Percentiles rank a stretch among this genome's conserved stretches.
These are phyloP conservation scores for Ceratocystis papillata DNA, from an alignment of 2,329 filamentous ascomycete genomes.

Conservation along the genomic window DNA sequence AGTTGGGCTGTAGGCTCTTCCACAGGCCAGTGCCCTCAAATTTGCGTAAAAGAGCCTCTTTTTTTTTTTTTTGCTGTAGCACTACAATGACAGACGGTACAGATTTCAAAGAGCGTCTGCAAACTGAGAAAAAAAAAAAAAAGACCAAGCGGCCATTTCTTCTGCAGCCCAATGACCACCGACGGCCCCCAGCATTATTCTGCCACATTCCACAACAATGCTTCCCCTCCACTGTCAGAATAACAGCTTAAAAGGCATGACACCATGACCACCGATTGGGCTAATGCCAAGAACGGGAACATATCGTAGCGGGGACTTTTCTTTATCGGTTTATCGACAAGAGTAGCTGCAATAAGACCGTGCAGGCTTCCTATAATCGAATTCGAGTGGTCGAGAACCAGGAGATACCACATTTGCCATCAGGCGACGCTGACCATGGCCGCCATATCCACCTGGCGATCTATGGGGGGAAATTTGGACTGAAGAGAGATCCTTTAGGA, in stretches of 20 bases:
- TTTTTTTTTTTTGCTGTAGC: slow-evolving; percentile 31
- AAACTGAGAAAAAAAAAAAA: slow-evolving; percentile 38
- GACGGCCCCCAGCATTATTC: slow-evolving; percentile 47
- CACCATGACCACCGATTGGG: slow-evolving; percentile 48
- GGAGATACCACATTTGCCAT: slow-evolving; percentile 52
- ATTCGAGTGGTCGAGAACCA: slow-evolving; percentile 56
- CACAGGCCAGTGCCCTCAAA: not conserved
- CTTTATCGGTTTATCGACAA: slow-evolving; percentile 34
- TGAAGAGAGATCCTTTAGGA: slow-evolving; percentile 38
- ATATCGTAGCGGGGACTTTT: slow-evolving; percentile 34
- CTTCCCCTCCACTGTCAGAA: slow-evolving; percentile 44
- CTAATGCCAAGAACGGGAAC: slow-evolving; percentile 51
- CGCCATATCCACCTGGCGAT: slow-evolving; percentile 59
- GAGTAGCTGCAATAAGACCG: slow-evolving; percentile 35
- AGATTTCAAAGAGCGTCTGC: slow-evolving; percentile 5
- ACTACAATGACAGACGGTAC: slow-evolving; percentile 44
- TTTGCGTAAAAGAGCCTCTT: not conserved
- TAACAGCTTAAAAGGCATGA: slow-evolving; percentile 53
- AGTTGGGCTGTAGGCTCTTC: slow-evolving; percentile 48
- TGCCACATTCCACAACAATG: slow-evolving; percentile 54
- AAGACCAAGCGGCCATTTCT: slow-evolving; percentile 43
- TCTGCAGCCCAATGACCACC: slow-evolving; percentile 39
- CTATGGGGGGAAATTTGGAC: slow-evolving; percentile 49
- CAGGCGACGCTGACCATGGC: slow-evolving; percentile 49
- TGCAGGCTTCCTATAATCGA: slow-evolving; percentile 53